Evolutionary conservation across 148 eudicot genomes (phyloP).

Genomic region (Rhododendron simsii): DNA sequence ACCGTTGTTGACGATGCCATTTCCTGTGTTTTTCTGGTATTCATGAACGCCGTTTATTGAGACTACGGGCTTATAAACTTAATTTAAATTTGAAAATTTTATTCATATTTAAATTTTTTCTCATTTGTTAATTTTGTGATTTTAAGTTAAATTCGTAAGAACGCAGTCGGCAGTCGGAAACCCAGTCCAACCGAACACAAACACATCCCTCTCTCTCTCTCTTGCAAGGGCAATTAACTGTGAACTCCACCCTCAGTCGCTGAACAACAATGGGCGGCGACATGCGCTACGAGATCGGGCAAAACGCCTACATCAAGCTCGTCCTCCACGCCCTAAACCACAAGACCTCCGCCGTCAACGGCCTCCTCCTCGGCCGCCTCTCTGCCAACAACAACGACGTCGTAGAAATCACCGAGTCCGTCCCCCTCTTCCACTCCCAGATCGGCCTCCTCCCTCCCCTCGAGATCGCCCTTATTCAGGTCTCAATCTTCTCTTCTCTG

Average conservation of each 20-base stretch:
- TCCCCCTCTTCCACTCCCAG: constrained; percentile 78
- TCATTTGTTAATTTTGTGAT: too few relatives aligned
- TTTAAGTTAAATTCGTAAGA: too few relatives aligned
- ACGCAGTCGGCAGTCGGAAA: not conserved
- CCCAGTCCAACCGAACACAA: not conserved
- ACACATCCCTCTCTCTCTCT: not conserved
- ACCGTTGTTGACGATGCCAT: too few relatives aligned
- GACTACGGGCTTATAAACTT: too few relatives aligned
- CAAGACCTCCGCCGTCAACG: constrained; percentile 56
- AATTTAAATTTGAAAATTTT: too few relatives aligned
- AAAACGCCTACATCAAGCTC: constrained; percentile 74
- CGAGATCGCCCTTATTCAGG: constrained; percentile 88
- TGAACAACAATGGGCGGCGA: constrained; percentile 26
- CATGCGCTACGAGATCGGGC: constrained; percentile 52
- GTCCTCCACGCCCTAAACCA: constrained; percentile 70
- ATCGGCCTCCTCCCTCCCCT: constrained; percentile 82
- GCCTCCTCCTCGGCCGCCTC: constrained; percentile 62
- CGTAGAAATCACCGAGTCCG: constrained; percentile 66
- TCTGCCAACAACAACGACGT: constrained; percentile 24
- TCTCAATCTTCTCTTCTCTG: constrained; percentile 6
- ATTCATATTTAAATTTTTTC: too few relatives aligned
- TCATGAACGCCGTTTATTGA: too few relatives aligned
- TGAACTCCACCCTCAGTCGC: not conserved
- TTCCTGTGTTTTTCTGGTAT: too few relatives aligned
- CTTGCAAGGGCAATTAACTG: not conserved